Conservation (phyloP, 148 eudicot species). For the Fallopia convolvulus region DNA sequence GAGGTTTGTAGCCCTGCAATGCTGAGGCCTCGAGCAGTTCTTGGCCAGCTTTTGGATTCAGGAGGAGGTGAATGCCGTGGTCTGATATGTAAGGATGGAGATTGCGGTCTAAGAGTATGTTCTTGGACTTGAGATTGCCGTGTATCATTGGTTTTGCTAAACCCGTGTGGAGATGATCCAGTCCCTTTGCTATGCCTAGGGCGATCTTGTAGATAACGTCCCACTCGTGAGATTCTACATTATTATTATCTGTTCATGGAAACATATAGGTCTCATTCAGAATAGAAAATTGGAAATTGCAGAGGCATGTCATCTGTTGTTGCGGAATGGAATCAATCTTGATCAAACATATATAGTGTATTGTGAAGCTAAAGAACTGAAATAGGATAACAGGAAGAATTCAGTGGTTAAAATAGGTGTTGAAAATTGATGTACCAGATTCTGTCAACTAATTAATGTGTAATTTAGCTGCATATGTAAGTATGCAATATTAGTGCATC, state of each 20-base stretch:
- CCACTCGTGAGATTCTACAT: conserved; percentile 61
- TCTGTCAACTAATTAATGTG: too few relatives aligned
- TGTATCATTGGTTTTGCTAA: conserved; percentile 61
- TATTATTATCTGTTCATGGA: conserved; percentile 50
- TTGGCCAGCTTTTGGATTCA: conserved; percentile 68
- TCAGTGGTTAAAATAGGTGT: too few relatives aligned
- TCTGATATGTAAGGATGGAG: conserved; percentile 57
- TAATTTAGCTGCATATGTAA: not conserved
- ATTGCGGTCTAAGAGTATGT: conserved; percentile 45
- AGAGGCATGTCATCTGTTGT: too few relatives aligned
- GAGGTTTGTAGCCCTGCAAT: conserved; percentile 76
- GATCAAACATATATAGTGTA: not conserved
- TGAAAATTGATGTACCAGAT: too few relatives aligned
- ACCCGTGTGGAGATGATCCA: conserved; percentile 66
- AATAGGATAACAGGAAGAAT: too few relatives aligned
- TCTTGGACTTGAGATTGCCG: conserved; percentile 84
- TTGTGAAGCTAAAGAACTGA: not conserved
- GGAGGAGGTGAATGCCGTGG: conserved; percentile 56
- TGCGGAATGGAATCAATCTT: too few relatives aligned
- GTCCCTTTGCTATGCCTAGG: conserved; percentile 56
- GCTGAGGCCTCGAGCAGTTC: conserved; percentile 77
- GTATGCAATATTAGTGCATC: not conserved
- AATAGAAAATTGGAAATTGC: too few relatives aligned
- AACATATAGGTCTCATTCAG: not conserved
- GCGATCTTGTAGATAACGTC: conserved; percentile 52